These are phyloP conservation scores for Gossypioides kirkii DNA, from an alignment of 345 rosid genomes.

Conservation along the genomic window DNA sequence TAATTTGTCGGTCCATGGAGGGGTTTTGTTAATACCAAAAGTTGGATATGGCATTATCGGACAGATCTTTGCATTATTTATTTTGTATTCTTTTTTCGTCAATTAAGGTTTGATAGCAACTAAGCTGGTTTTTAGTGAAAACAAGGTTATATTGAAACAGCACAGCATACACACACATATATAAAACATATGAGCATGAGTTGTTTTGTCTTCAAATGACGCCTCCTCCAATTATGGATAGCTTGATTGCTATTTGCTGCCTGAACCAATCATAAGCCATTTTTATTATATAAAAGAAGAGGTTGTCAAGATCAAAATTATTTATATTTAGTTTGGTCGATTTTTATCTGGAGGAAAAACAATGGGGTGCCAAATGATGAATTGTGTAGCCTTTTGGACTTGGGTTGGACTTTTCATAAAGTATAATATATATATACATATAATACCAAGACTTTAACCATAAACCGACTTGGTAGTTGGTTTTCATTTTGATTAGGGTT, in stretches of 20 bases:
- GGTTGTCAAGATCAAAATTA: constrained; percentile 12
- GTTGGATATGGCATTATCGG: constrained; percentile 12
- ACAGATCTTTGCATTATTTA: constrained; percentile 14
- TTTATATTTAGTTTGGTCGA: background rate
- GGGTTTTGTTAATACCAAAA: background rate
- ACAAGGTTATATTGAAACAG: background rate
- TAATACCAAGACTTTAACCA: constrained; percentile 8
- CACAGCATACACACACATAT: background rate
- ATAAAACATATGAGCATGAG: background rate
- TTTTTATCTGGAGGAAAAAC: background rate
- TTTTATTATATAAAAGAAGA: background rate
- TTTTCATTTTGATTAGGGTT: background rate
- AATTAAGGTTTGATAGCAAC: constrained; percentile 17
- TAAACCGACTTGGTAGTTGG: constrained; percentile 18
- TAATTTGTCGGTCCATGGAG: constrained; percentile 52
- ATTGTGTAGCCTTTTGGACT: background rate
- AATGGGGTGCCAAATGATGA: constrained; percentile 1
- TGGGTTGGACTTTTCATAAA: background rate
- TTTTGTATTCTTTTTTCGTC: constrained; percentile 7
- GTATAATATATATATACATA: too few relatives aligned
- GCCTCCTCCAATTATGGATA: constrained; percentile 17
- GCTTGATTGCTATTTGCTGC: background rate
- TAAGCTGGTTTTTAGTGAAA: background rate
- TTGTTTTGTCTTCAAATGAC: constrained; percentile 8
- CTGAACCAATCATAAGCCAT: background rate